Conservation (phyloP, 2,329 filamentous ascomycete species). For the Hirsutella thompsonii region DNA sequence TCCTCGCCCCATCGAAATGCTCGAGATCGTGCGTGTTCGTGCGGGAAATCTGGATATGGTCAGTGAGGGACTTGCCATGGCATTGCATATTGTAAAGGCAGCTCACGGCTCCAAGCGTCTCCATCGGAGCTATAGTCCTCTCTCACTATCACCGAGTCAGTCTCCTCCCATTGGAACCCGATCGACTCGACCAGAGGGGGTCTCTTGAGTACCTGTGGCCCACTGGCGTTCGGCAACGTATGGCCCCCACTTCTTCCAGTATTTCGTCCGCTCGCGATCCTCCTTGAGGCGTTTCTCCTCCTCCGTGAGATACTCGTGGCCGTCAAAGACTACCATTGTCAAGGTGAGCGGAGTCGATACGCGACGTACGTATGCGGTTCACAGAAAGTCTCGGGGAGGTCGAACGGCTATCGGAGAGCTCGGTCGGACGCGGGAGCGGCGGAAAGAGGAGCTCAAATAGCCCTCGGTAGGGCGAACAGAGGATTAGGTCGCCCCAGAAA, state of each 20-base stretch:
- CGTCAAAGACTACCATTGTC: slow-evolving; percentile 79
- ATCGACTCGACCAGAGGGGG: neutral
- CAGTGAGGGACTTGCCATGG: slow-evolving; percentile 4
- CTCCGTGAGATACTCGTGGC: slow-evolving; percentile 73
- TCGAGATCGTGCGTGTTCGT: slow-evolving; percentile 80
- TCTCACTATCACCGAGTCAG: slow-evolving; percentile 39
- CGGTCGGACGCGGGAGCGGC: neutral
- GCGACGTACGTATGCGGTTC: slow-evolving; percentile 3
- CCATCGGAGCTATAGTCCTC: slow-evolving; percentile 87
- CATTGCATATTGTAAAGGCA: slow-evolving; percentile 13
- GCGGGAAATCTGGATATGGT: slow-evolving; percentile 66
- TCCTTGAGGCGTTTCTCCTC: slow-evolving; percentile 85
- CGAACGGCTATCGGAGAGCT: neutral
- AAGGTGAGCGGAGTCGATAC: slow-evolving; percentile 1
- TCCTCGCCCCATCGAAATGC: slow-evolving; percentile 94
- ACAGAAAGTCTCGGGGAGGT: slow-evolving; percentile 1
- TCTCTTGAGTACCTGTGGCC: slow-evolving; percentile 59
- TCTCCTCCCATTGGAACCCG: slow-evolving; percentile 3
- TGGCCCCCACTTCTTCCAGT: slow-evolving; percentile 98
- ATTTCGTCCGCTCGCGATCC: slow-evolving; percentile 70
- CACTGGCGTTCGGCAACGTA: slow-evolving; percentile 92
- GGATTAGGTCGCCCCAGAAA: no score
- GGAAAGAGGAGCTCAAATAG: no score
- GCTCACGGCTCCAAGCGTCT: slow-evolving; percentile 88
- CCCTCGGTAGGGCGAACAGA: no score